Percentiles rank a stretch among this genome's conserved stretches.
These are phyloP conservation scores for Aspergillus terreus DNA, from an alignment of 2,329 filamentous ascomycete genomes.

Conservation along the genomic window DNA sequence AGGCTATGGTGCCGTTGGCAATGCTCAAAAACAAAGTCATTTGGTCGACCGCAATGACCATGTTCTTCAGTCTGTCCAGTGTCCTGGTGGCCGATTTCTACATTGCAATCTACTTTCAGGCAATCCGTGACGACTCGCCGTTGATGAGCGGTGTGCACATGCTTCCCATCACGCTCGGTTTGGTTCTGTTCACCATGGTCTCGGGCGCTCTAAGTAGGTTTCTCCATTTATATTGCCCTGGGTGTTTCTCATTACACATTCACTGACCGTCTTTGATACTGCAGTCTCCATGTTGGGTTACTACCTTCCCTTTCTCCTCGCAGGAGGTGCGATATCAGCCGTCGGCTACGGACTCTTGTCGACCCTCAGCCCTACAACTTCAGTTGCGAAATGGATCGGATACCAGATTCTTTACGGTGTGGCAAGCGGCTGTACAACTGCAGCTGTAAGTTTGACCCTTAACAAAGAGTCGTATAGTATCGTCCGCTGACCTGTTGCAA, in stretches of 20 bases:
- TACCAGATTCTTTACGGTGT: constrained; percentile 27
- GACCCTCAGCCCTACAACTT: constrained; percentile 20
- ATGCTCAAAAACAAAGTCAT: constrained; percentile 31
- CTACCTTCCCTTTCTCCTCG: constrained; percentile 30
- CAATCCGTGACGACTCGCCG: constrained; percentile 32
- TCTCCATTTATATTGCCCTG: not conserved
- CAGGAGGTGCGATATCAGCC: constrained; percentile 23
- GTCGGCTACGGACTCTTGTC: constrained; percentile 32
- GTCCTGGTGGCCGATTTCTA: constrained; percentile 29
- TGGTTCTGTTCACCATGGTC: not conserved
- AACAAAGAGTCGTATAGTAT: constrained; percentile 1
- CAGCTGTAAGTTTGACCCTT: not conserved
- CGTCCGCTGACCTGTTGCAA: not conserved
- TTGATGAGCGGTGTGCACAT: constrained; percentile 38
- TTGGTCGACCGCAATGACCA: constrained; percentile 22
- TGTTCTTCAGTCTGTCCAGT: constrained; percentile 24
- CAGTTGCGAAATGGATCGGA: constrained; percentile 22
- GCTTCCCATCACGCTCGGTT: constrained; percentile 28
- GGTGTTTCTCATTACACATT: no score
- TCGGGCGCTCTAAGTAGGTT: not conserved
- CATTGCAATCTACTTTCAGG: constrained; percentile 42
- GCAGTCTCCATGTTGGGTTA: constrained; percentile 24
- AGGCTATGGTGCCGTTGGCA: constrained; percentile 36
- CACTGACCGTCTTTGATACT: not conserved
- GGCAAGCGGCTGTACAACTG: constrained; percentile 12